Conservation (phyloP, 1,284 basidiomycete genomes). For the Gymnopus androsaceus region DNA sequence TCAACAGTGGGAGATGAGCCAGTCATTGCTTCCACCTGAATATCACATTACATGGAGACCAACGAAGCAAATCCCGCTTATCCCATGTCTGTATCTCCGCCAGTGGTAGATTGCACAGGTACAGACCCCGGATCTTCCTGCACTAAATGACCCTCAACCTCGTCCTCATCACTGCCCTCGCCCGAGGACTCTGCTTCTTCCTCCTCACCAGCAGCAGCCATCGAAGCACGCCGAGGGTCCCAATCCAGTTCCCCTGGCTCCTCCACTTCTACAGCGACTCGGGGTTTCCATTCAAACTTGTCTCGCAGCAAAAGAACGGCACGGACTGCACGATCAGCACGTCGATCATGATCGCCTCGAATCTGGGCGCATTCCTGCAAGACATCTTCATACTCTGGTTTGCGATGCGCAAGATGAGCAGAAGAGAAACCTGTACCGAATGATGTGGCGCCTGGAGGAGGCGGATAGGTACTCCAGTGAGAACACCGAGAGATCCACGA, state of each 20-base stretch:
- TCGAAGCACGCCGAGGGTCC: conserved; percentile 47
- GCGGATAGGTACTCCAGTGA: conserved; percentile 32
- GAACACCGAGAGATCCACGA: conserved; percentile 59
- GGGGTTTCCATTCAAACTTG: conserved; percentile 75
- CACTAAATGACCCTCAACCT: conserved; percentile 36
- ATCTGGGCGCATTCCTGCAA: conserved; percentile 67
- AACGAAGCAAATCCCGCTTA: too few relatives aligned
- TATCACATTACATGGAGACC: too few relatives aligned
- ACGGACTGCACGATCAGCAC: conserved; percentile 69
- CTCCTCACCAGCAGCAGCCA: conserved; percentile 30
- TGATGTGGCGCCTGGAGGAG: not conserved
- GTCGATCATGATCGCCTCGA: conserved; percentile 64
- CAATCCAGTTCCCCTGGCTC: conserved; percentile 75
- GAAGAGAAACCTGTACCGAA: not conserved
- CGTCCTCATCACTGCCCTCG: conserved; percentile 41
- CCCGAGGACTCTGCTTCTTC: conserved; percentile 33
- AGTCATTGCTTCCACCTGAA: too few relatives aligned
- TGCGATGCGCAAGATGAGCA: conserved; percentile 22
- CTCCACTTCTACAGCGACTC: conserved; percentile 70
- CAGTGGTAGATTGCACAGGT: not conserved
- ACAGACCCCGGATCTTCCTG: conserved; percentile 23
- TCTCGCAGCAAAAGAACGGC: conserved; percentile 74
- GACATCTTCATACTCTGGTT: conserved; percentile 60
- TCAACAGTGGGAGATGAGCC: too few relatives aligned
- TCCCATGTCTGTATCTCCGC: conserved; percentile 1